phyloP scores from a whole-genome alignment of 108 stramenopile genomes.

The Aureococcus anophagefferens region DNA sequence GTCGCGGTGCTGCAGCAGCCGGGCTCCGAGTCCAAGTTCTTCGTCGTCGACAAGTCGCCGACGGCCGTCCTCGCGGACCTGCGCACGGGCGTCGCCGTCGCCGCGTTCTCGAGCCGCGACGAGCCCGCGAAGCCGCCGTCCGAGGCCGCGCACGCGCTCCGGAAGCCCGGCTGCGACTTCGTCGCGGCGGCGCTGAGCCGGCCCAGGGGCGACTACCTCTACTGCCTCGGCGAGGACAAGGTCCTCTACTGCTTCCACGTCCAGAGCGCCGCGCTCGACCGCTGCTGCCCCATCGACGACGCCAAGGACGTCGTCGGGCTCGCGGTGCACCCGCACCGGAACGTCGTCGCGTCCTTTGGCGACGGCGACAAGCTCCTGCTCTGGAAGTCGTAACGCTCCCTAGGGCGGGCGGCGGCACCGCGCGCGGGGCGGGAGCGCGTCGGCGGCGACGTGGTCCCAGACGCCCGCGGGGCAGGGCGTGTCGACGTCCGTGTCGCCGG shows the following conservation, averaged over 20 bases:
- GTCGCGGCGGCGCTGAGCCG: not conserved
- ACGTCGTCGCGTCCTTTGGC: conserved; percentile 37
- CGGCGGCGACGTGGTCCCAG: too few species aligned
- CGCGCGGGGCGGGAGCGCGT: too few species aligned
- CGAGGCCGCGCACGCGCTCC: not conserved
- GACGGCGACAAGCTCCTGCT: conserved; percentile 40
- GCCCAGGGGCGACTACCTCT: not conserved
- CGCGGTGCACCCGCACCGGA: conserved; percentile 38
- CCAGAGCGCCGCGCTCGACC: not conserved
- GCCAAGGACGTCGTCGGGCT: conserved; percentile 30
- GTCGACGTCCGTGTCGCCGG: too few species aligned
- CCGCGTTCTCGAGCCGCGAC: not conserved
- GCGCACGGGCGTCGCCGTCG: not conserved
- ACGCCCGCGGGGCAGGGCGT: too few species aligned
- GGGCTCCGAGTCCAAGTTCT: not conserved
- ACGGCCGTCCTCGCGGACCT: not conserved
- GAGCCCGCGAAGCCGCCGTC: not conserved
- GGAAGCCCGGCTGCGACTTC: not conserved
- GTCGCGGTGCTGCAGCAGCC: not conserved
- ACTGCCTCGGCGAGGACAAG: conserved; percentile 2
- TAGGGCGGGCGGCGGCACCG: too few species aligned
- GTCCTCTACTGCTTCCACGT: not conserved
- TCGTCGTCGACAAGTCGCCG: not conserved
- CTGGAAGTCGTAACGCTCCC: conserved; percentile 44
- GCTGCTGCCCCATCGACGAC: not conserved